A percentile compares a stretch with the other conserved stretches of the same genome.
Conservation (phyloP, 2,329 filamentous ascomycete genomes). For the Cryphonectria nitschkei region DNA sequence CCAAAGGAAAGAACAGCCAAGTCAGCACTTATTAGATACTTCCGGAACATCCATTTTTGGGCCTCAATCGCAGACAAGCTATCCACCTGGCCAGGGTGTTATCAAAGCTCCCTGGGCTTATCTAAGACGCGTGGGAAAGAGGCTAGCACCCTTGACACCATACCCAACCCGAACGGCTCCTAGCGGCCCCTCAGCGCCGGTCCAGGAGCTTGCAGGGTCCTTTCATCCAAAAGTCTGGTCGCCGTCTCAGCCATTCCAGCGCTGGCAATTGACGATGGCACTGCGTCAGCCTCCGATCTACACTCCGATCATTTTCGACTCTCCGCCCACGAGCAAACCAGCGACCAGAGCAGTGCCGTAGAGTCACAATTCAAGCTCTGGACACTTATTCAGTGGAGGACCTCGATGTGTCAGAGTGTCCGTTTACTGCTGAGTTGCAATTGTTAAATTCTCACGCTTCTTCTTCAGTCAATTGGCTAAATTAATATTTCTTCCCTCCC, state of each 20-base stretch:
- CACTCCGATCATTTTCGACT: constrained; percentile 12
- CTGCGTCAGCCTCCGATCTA: constrained; percentile 1
- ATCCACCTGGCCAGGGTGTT: neutral
- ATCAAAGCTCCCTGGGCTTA: constrained; percentile 17
- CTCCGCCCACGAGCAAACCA: neutral
- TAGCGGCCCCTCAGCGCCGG: constrained; percentile 22
- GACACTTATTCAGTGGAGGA: neutral
- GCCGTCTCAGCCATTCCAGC: constrained; percentile 1
- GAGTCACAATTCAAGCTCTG: constrained; percentile 4
- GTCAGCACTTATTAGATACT: neutral
- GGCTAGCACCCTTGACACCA: neutral
- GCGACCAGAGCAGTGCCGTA: neutral
- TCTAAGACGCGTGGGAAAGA: constrained; percentile 16
- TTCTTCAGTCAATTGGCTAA: neutral
- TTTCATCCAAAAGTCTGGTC: neutral
- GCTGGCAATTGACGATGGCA: constrained; percentile 2
- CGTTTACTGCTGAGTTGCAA: constrained; percentile 2
- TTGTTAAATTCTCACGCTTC: neutral
- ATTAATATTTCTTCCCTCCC: neutral
- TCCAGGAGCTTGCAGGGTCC: constrained; percentile 13
- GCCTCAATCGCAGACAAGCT: constrained; percentile 8
- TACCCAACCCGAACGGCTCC: constrained; percentile 1
- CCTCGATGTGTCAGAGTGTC: constrained; percentile 2
- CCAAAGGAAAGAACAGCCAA: neutral
- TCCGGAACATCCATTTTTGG: constrained; percentile 13